Conservation (phyloP, 441 rosid genomes). For the Hura crepitans region DNA sequence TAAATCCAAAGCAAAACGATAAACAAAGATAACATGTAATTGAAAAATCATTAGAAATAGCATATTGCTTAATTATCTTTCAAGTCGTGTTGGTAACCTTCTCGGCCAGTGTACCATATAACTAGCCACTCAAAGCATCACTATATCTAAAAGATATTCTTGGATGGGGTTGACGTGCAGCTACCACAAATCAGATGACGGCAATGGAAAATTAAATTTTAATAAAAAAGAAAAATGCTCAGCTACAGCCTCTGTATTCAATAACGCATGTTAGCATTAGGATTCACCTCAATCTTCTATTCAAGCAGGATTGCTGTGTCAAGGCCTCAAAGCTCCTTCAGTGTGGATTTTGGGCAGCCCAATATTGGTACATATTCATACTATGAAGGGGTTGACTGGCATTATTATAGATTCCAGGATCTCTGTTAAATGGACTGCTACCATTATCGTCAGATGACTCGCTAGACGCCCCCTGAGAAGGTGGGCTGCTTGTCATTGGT, state of each 20-base stretch:
- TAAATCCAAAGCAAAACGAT: too few relatives aligned
- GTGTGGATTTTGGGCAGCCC: constrained; percentile 64
- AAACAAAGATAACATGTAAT: too few relatives aligned
- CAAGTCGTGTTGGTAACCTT: constrained; percentile 4
- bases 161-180: constrained; percentile 24
- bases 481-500: constrained; percentile 53
- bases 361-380: constrained; percentile 72
- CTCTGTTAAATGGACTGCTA: constrained; percentile 46
- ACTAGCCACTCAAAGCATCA: neutral
- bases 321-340: constrained; percentile 28
- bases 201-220: neutral
- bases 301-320: constrained; percentile 20
- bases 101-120: neutral
- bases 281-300: constrained; percentile 25
- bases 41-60: too few relatives aligned
- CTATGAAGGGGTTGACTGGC: constrained; percentile 51
- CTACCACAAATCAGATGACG: constrained; percentile 20
- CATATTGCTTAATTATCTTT: too few relatives aligned
- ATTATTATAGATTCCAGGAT: constrained; percentile 44
- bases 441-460: constrained; percentile 80
- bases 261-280: constrained; percentile 34
- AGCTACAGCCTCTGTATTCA: constrained; percentile 25
- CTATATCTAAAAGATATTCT: constrained; percentile 7
- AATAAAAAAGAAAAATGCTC: constrained; percentile 2
- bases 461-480: constrained; percentile 66